Evolutionary conservation across 306 rosid genomes (phyloP).

Genomic region (Trifolium pratense): DNA sequence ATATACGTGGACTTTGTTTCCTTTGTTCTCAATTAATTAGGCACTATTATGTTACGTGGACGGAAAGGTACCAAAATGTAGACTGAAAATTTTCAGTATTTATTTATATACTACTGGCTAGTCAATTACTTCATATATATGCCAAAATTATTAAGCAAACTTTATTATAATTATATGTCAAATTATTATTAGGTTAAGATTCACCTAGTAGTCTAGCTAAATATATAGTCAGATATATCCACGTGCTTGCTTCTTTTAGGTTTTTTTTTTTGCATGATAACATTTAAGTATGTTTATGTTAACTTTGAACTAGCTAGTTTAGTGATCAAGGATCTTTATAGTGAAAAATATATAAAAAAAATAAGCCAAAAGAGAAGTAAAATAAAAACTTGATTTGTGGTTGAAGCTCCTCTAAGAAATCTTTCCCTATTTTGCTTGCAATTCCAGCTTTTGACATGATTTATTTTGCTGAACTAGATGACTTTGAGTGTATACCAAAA

Average conservation of each 20-base stretch:
- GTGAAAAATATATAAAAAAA: background rate
- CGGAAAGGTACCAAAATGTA: background rate
- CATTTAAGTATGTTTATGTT: background rate
- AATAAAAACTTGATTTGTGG: background rate
- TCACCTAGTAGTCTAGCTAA: background rate
- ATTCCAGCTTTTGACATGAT: background rate
- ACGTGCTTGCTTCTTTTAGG: conserved; percentile 24
- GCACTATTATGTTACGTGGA: conserved; percentile 1
- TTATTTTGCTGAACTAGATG: background rate
- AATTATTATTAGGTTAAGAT: too few species aligned
- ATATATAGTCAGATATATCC: background rate
- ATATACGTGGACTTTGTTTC: background rate
- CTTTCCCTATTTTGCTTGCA: background rate
- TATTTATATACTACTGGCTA: background rate
- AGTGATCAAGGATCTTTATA: background rate
- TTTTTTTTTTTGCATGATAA: conserved; percentile 1
- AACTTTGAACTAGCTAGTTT: background rate
- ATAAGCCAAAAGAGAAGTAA: background rate
- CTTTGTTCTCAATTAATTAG: background rate
- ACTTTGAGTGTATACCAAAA: background rate
- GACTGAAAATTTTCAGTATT: background rate
- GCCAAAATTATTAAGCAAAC: conserved; percentile 17
- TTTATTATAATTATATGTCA: background rate
- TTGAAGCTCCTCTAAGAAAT: background rate
- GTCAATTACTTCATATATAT: conserved; percentile 38